These are phyloP conservation scores for Trapa incisa DNA, from an alignment of 345 rosid species.

Conservation along the genomic window DNA sequence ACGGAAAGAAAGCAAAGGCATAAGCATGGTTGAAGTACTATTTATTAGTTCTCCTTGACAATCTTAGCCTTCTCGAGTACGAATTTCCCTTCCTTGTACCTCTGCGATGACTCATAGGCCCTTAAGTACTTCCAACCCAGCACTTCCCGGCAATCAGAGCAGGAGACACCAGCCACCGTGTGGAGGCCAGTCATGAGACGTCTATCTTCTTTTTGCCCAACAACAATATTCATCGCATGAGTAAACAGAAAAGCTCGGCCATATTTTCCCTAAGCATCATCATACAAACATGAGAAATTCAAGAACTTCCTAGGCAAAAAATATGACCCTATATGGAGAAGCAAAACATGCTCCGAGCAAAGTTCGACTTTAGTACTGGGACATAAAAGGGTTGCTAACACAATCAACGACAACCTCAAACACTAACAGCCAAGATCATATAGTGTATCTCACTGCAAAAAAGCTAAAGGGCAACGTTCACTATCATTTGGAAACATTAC, in stretches of 20 bases:
- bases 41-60: conserved; percentile 73
- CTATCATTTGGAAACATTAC: too few relatives aligned
- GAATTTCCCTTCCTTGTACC: conserved; percentile 87
- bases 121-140: conserved; percentile 86
- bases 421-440: background rate
- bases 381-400: background rate
- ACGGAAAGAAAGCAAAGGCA: background rate
- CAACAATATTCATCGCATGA: conserved; percentile 62
- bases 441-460: too few relatives aligned
- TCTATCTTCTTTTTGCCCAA: conserved; percentile 68
- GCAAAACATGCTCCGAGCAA: background rate
- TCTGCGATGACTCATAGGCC: conserved; percentile 58
- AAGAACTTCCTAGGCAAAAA: background rate
- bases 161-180: conserved; percentile 66
- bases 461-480: too few relatives aligned
- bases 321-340: background rate
- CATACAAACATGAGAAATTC: conserved; percentile 9
- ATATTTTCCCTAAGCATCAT: conserved; percentile 56
- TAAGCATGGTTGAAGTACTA: conserved; percentile 17
- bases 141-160: conserved; percentile 57
- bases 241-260: conserved; percentile 85
- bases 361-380: background rate
- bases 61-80: conserved; percentile 74
- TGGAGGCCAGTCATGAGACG: conserved; percentile 68
- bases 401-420: background rate